A percentile compares a stretch with the other conserved stretches of the same genome.
phyloP scores from a whole-genome alignment of 139 green algal genomes.

The Chlamydomonas sp. region DNA sequence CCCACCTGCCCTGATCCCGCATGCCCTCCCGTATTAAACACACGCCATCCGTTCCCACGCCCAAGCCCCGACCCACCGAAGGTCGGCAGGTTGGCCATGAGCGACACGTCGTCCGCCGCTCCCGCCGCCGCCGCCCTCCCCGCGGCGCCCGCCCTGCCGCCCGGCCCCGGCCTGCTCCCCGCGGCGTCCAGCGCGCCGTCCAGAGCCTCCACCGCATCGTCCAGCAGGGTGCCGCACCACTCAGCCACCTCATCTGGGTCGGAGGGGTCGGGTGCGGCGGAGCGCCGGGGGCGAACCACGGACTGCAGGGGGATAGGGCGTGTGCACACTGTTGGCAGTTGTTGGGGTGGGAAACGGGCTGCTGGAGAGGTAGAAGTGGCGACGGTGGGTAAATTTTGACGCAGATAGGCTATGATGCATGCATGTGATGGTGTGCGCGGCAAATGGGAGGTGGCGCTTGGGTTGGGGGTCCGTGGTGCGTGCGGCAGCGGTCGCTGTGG shows the following conservation, averaged over 20 bases:
- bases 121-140: not conserved
- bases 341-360: too few species aligned
- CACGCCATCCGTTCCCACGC: not conserved
- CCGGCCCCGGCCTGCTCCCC: slow-evolving; percentile 7
- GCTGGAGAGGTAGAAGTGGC: too few species aligned
- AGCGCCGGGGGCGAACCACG: not conserved
- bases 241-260: slow-evolving; percentile 57
- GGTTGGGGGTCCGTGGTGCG: too few species aligned
- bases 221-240: slow-evolving; percentile 49
- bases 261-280: not conserved
- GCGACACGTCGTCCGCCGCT: not conserved
- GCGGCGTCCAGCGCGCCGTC: slow-evolving; percentile 58
- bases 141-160: not conserved
- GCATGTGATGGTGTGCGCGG: too few species aligned
- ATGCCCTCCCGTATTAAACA: not conserved
- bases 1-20: not conserved
- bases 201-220: slow-evolving; percentile 61
- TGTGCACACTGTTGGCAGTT: not conserved
- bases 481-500: too few species aligned
- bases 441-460: too few species aligned
- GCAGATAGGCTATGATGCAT: too few species aligned
- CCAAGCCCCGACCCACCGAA: slow-evolving; percentile 7
- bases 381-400: too few species aligned
- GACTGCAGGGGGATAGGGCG: not conserved
- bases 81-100: not conserved